phyloP scores from a whole-genome alignment of 768 basidiomycete species.

The Termitomyces sp. region DNA sequence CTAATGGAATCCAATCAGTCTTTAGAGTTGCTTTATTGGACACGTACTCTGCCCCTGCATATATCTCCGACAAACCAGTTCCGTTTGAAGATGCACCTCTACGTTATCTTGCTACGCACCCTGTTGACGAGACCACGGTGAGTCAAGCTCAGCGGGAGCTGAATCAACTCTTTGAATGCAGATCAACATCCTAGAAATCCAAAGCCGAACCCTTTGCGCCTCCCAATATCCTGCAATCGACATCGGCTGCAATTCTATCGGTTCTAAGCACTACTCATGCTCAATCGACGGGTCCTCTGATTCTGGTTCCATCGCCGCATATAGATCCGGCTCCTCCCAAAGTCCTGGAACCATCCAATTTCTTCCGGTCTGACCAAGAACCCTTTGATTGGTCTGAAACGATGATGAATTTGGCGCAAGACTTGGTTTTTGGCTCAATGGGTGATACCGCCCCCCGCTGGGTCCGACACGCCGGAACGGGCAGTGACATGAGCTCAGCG shows the following conservation, averaged over 20 bases:
- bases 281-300: constrained; percentile 23
- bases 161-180: constrained; percentile 6
- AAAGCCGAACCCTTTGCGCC: constrained; percentile 40
- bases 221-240: constrained; percentile 55
- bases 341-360: constrained; percentile 28
- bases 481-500: not conserved
- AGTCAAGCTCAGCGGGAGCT: not conserved
- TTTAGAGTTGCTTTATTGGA: constrained; percentile 49
- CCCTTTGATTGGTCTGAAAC: constrained; percentile 31
- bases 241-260: constrained; percentile 52
- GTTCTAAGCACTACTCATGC: constrained; percentile 21
- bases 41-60: constrained; percentile 46
- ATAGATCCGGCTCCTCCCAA: constrained; percentile 40
- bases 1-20: not conserved
- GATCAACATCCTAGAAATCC: constrained; percentile 27
- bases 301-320: constrained; percentile 49
- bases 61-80: constrained; percentile 34
- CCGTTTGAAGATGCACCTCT: constrained; percentile 43
- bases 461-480: constrained; percentile 8
- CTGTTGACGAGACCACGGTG: constrained; percentile 18
- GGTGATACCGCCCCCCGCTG: constrained; percentile 22
- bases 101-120: constrained; percentile 43
- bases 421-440: constrained; percentile 30
- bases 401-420: constrained; percentile 31
- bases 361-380: constrained; percentile 30